These are phyloP conservation scores for Globisporangium ultimum DNA, from an alignment of 352 stramenopile species.

Conservation along the genomic window DNA sequence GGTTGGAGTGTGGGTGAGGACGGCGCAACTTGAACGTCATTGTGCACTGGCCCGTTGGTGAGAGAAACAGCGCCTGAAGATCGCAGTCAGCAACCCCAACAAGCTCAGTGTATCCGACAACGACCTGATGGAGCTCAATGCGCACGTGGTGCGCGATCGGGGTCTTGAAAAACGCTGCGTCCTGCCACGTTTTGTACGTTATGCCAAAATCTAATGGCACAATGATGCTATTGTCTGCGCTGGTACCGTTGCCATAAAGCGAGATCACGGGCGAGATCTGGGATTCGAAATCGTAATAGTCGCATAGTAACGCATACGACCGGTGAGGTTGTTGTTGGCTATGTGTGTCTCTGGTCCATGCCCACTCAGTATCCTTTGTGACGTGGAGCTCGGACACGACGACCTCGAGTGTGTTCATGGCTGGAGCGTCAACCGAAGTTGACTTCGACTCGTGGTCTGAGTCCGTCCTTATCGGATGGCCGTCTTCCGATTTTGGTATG, in stretches of 20 bases:
- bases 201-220: slow-evolving; percentile 25
- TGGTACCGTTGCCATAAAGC: background rate
- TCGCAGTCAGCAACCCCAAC: slow-evolving; percentile 10
- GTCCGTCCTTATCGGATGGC: too few relatives aligned
- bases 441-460: background rate
- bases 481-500: background rate
- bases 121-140: slow-evolving; percentile 26
- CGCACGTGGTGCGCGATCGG: slow-evolving; percentile 8
- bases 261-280: slow-evolving; percentile 29
- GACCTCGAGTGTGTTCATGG: slow-evolving; percentile 18
- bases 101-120: slow-evolving; percentile 5
- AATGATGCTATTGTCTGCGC: background rate
- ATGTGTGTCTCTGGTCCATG: too few relatives aligned
- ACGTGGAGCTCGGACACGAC: slow-evolving; percentile 12
- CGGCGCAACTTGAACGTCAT: slow-evolving; percentile 15
- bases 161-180: slow-evolving; percentile 21
- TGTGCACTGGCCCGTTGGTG: background rate
- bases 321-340: background rate
- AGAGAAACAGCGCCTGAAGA: slow-evolving; percentile 23
- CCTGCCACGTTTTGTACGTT: slow-evolving; percentile 26
- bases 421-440: background rate
- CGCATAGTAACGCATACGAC: slow-evolving; percentile 25
- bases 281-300: slow-evolving; percentile 44
- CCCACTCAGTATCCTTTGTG: background rate
- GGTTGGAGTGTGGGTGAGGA: slow-evolving; percentile 8